Evolutionary conservation across 768 basidiomycete genomes (phyloP).

Genomic region (Naganishia kalamii): DNA sequence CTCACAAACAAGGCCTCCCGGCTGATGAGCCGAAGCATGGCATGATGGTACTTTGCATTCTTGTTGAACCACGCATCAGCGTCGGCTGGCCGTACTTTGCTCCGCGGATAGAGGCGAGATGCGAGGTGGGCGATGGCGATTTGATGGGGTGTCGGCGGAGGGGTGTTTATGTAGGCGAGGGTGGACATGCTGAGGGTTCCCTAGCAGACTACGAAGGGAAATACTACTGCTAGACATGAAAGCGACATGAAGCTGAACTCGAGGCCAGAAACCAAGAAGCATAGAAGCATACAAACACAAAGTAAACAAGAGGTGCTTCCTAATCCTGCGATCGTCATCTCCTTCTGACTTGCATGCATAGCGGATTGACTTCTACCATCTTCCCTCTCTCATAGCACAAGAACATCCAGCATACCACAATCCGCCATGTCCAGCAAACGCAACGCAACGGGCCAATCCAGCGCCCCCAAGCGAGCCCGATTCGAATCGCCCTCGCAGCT

Average conservation of each 20-base stretch:
- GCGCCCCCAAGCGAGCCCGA: slow-evolving; percentile 31
- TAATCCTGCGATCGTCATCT: not conserved
- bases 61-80: slow-evolving; percentile 21
- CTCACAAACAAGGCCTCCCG: slow-evolving; percentile 18
- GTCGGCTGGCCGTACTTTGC: not conserved
- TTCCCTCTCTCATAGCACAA: not conserved
- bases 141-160: slow-evolving; percentile 17
- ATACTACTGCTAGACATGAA: too few relatives aligned
- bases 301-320: slow-evolving; percentile 15
- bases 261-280: not conserved
- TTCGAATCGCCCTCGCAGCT: slow-evolving; percentile 31
- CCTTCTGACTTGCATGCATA: not conserved
- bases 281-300: not conserved
- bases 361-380: not conserved
- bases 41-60: slow-evolving; percentile 17
- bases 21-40: slow-evolving; percentile 17
- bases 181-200: slow-evolving; percentile 7
- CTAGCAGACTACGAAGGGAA: not conserved
- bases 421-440: slow-evolving; percentile 30
- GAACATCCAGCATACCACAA: too few relatives aligned
- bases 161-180: slow-evolving; percentile 18
- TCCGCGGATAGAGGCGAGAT: slow-evolving; percentile 11
- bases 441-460: slow-evolving; percentile 6
- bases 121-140: slow-evolving; percentile 11
- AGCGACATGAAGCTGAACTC: too few relatives aligned